Evolutionary conservation across 1,139 yeast species (phyloP).

Genomic region (Pichia sp.): DNA sequence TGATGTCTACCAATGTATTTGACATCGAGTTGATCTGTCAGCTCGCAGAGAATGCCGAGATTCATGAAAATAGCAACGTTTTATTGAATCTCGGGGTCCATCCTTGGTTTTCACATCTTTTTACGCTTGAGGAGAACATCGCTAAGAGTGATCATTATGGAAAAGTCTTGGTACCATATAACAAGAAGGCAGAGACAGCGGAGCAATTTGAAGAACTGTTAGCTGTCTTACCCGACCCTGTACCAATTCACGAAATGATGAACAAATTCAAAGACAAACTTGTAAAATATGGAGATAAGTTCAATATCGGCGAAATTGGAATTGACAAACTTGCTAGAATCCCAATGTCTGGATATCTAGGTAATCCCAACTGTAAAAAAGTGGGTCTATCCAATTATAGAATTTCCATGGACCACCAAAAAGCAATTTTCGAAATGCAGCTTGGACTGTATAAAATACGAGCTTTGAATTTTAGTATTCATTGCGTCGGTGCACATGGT

Average conservation of each 20-base stretch:
- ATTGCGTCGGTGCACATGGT: conserved; percentile 78
- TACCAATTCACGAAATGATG: conserved; percentile 34
- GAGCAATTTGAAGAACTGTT: conserved; percentile 31
- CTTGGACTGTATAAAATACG: conserved; percentile 28
- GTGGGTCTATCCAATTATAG: conserved; percentile 15
- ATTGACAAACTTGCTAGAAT: conserved; percentile 69
- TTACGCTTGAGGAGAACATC: conserved; percentile 26
- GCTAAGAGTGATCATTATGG: conserved; percentile 41
- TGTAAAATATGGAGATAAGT: not conserved
- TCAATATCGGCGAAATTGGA: conserved; percentile 78
- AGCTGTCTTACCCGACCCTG: conserved; percentile 53
- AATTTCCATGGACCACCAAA: conserved; percentile 62
- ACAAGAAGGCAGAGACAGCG: conserved; percentile 1
- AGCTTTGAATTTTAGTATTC: conserved; percentile 45
- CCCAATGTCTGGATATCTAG: conserved; percentile 52
- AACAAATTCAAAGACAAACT: conserved; percentile 13
- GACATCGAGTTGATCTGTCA: conserved; percentile 34
- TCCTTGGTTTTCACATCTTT: conserved; percentile 82
- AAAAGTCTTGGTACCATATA: conserved; percentile 29
- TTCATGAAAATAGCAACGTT: conserved; percentile 23
- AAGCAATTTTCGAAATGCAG: conserved; percentile 39
- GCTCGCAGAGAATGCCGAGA: conserved; percentile 14
- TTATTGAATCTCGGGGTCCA: conserved; percentile 75
- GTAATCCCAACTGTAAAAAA: conserved; percentile 24
- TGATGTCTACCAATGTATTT: conserved; percentile 54